Conservation (phyloP, 345 rosid species). For the Gossypium longicalyx region DNA sequence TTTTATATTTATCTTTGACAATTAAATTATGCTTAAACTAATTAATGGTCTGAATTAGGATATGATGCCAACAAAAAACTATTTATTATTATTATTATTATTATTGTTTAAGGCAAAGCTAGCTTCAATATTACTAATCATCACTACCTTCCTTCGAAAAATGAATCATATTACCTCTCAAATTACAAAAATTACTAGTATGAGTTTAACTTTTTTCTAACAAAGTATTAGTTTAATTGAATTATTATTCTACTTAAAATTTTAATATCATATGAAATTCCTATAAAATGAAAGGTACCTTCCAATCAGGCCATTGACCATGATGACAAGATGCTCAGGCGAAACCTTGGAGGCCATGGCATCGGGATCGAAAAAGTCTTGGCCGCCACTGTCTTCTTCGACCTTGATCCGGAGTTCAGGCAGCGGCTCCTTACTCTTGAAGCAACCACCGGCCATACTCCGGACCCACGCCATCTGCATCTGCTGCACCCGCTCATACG, state of each 20-base stretch:
- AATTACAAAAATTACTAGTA: neutral
- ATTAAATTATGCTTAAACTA: too few relatives aligned
- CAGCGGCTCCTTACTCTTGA: slow-evolving; percentile 26
- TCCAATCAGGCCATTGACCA: slow-evolving; percentile 83
- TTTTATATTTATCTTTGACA: too few relatives aligned
- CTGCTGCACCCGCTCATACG: slow-evolving; percentile 11
- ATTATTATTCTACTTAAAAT: neutral
- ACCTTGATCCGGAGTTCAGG: slow-evolving; percentile 29
- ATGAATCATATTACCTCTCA: neutral
- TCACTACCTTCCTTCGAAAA: neutral
- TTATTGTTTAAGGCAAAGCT: too few relatives aligned
- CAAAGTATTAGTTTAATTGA: neutral
- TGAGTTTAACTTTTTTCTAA: neutral
- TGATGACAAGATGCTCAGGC: slow-evolving; percentile 73
- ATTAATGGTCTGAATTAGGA: too few relatives aligned
- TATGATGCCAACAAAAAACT: too few relatives aligned
- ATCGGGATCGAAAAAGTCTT: slow-evolving; percentile 44
- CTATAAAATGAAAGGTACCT: slow-evolving; percentile 37
- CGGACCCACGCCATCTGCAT: slow-evolving; percentile 37
- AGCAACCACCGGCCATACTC: slow-evolving; percentile 45
- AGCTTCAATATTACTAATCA: neutral
- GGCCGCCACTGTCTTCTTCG: slow-evolving; percentile 65
- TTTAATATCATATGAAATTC: neutral
- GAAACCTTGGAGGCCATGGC: slow-evolving; percentile 29
- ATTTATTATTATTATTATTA: too few relatives aligned